Evolutionary conservation across 2,329 filamentous ascomycete species (phyloP).

Genomic region (Dothideomycetes sp.): DNA sequence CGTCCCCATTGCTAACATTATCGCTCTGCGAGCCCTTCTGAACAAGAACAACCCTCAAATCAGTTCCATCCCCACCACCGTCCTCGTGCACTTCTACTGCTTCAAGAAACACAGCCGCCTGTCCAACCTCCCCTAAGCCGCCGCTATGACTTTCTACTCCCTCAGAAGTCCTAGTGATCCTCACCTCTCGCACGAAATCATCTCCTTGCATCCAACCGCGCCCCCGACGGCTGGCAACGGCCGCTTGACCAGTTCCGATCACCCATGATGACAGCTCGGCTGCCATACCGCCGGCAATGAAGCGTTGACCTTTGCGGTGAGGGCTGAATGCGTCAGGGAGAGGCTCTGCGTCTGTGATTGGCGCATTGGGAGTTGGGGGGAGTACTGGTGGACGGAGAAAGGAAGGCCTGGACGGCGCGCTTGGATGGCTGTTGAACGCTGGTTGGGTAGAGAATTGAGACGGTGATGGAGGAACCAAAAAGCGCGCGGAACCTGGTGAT

Average conservation of each 20-base stretch:
- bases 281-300: slow-evolving; percentile 38
- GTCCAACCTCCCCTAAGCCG: background rate
- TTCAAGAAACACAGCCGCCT: background rate
- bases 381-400: slow-evolving; percentile 19
- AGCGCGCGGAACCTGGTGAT: slow-evolving; percentile 2
- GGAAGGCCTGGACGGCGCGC: slow-evolving; percentile 29
- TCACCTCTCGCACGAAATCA: slow-evolving; percentile 14
- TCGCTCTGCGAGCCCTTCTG: background rate
- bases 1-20: background rate
- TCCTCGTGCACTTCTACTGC: too few relatives aligned
- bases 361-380: too few relatives aligned
- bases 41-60: background rate
- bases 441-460: background rate
- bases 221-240: slow-evolving; percentile 14
- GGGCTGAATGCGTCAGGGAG: slow-evolving; percentile 45
- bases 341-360: slow-evolving; percentile 19
- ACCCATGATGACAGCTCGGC: slow-evolving; percentile 40
- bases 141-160: background rate
- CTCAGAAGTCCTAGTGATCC: slow-evolving; percentile 10
- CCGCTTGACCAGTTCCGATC: slow-evolving; percentile 28
- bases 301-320: slow-evolving; percentile 38
- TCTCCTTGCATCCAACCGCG: slow-evolving; percentile 15
- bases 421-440: too few relatives aligned
- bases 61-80: background rate
- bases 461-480: slow-evolving; percentile 4